Conservation (phyloP, 2,329 filamentous ascomycete genomes). For the Ustulina deusta region DNA sequence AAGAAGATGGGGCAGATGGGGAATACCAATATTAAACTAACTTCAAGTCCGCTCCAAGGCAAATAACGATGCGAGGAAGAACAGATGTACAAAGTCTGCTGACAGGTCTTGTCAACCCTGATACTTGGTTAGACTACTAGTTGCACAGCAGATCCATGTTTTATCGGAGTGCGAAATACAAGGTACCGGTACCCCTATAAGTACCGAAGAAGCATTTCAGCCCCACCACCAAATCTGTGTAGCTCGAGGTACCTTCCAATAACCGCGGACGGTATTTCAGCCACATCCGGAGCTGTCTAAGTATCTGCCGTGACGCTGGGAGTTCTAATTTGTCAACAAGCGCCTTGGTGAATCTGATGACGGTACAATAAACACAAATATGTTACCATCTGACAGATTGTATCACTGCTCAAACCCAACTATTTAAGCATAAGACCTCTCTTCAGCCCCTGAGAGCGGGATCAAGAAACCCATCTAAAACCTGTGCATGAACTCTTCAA, state of each 20-base stretch:
- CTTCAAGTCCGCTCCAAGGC: not conserved
- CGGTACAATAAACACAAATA: constrained; percentile 23
- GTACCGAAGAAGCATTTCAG: not conserved
- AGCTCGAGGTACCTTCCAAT: not conserved
- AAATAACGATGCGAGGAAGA: not conserved
- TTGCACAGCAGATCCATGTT: constrained; percentile 4
- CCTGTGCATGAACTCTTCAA: no score
- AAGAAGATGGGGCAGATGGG: not conserved
- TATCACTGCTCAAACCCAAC: not conserved
- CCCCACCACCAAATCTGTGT: not conserved
- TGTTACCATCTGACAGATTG: not conserved
- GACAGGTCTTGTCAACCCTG: constrained; percentile 1
- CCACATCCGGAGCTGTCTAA: not conserved
- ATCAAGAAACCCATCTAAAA: no score
- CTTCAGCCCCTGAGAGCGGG: not conserved
- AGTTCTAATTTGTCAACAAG: constrained; percentile 29
- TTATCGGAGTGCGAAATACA: constrained; percentile 6
- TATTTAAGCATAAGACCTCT: constrained; percentile 1
- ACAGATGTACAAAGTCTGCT: not conserved
- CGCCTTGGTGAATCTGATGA: constrained; percentile 1
- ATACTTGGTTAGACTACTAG: not conserved
- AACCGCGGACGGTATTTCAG: no score
- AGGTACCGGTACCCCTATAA: not conserved
- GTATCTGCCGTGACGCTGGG: not conserved
- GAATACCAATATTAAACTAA: not conserved